These are phyloP conservation scores for Camptophora hylomeconis DNA, from an alignment of 2,329 filamentous ascomycete species.

Conservation along the genomic window DNA sequence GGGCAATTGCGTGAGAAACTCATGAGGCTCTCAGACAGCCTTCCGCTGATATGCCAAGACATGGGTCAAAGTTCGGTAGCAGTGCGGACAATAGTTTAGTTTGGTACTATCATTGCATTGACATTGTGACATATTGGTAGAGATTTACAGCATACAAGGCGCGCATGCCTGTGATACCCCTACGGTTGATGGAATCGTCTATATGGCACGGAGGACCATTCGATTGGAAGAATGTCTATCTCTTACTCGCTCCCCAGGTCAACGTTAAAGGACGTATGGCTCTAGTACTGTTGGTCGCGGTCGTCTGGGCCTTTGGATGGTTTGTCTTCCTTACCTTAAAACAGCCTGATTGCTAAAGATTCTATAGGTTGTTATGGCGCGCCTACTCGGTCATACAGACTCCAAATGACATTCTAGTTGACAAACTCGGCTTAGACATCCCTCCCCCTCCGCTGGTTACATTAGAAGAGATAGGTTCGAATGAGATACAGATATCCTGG, in stretches of 20 bases:
- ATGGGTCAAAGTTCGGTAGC: not conserved
- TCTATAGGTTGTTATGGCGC: conserved; percentile 62
- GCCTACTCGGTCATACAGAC: conserved; percentile 82
- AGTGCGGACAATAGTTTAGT: too few species aligned
- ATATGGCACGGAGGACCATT: conserved; percentile 33
- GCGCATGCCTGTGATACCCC: conserved; percentile 15
- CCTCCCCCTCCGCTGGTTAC: conserved; percentile 81
- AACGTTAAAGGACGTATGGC: conserved; percentile 37
- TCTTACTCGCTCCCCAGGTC: conserved; percentile 31
- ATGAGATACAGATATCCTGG: conserved; percentile 86
- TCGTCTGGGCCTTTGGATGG: conserved; percentile 38
- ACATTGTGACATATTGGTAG: too few species aligned
- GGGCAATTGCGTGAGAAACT: too few species aligned
- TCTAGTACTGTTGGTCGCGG: conserved; percentile 33
- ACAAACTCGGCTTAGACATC: conserved; percentile 85
- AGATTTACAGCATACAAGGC: too few species aligned
- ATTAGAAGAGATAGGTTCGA: conserved; percentile 74
- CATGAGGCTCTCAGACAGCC: not conserved
- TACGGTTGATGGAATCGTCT: conserved; percentile 21
- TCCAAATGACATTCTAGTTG: conserved; percentile 79
- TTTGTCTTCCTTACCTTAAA: conserved; percentile 17
- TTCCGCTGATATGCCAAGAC: too few species aligned
- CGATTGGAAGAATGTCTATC: conserved; percentile 33
- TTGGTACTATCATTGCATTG: not conserved
- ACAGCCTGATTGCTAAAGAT: conserved; percentile 2